Evolutionary conservation across 306 rosid species (phyloP).

Genomic region (Dalbergia oliveri): DNA sequence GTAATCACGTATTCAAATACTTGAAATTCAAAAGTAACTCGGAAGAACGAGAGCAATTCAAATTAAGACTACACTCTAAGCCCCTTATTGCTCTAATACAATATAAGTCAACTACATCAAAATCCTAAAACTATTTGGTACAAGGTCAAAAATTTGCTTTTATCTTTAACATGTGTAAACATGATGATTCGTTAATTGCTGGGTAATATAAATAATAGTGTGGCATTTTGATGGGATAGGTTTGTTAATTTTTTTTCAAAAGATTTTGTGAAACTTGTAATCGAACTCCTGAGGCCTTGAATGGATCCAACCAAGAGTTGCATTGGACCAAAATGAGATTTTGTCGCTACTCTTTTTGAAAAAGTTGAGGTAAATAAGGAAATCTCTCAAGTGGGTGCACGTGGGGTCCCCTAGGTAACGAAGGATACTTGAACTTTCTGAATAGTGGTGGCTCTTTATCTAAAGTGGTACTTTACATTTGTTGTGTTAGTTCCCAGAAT

Average conservation of each 20-base stretch:
- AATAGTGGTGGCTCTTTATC: neutral
- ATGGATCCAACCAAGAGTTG: slow-evolving; percentile 19
- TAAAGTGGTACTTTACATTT: neutral
- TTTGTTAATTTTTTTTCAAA: slow-evolving; percentile 16
- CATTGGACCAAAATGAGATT: neutral
- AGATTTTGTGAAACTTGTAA: neutral
- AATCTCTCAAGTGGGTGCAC: neutral
- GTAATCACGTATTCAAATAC: neutral
- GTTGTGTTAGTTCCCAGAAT: neutral
- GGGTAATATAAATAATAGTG: neutral
- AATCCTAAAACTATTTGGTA: neutral
- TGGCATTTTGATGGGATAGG: slow-evolving; percentile 14
- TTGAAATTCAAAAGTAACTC: neutral
- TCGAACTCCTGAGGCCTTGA: slow-evolving; percentile 9
- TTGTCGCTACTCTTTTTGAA: neutral
- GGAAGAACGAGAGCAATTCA: neutral
- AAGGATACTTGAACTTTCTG: neutral
- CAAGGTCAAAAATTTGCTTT: slow-evolving; percentile 22
- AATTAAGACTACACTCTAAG: neutral
- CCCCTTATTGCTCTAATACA: neutral
- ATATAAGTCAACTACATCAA: neutral
- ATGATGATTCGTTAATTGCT: neutral
- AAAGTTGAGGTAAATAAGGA: neutral
- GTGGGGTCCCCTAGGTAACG: neutral
- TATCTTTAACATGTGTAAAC: neutral